These are phyloP conservation scores for Psilocybe subaeruginosa DNA, from an alignment of 768 basidiomycete genomes.

Conservation along the genomic window DNA sequence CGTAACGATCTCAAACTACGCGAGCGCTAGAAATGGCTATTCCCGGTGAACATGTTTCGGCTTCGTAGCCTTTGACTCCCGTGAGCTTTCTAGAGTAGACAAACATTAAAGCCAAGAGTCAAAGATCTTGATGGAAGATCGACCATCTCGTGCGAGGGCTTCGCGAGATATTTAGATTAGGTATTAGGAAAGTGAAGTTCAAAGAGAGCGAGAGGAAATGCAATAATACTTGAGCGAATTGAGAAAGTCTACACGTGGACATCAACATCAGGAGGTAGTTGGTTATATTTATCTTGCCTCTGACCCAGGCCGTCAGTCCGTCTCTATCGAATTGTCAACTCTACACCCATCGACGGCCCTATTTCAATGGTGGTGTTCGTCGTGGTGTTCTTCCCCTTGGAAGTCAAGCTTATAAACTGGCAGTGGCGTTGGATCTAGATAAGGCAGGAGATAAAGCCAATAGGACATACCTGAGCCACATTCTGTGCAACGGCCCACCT, in stretches of 20 bases:
- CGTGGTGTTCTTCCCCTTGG: slow-evolving; percentile 59
- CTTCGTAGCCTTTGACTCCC: neutral
- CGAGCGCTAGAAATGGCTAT: slow-evolving; percentile 13
- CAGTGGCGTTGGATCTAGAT: neutral
- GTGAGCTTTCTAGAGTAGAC: slow-evolving; percentile 7
- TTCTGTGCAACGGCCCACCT: slow-evolving; percentile 83
- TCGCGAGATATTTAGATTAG: neutral
- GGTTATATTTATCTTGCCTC: slow-evolving; percentile 24
- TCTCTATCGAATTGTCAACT: slow-evolving; percentile 13
- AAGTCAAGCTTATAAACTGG: slow-evolving; percentile 77
- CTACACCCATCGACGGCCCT: neutral
- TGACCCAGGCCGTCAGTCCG: slow-evolving; percentile 12
- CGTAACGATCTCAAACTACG: neutral
- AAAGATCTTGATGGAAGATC: slow-evolving; percentile 1
- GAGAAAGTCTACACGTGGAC: slow-evolving; percentile 19
- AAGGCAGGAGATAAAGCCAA: neutral
- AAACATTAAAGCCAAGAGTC: too few species aligned
- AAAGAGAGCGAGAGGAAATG: slow-evolving; percentile 4
- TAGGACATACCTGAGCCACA: slow-evolving; percentile 83
- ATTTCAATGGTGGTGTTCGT: slow-evolving; percentile 47
- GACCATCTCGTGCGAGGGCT: neutral
- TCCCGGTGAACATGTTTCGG: slow-evolving; percentile 9
- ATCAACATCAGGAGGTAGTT: slow-evolving; percentile 5
- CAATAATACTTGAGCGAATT: slow-evolving; percentile 1
- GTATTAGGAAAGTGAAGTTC: neutral